These are phyloP conservation scores for Thelonectria discophora DNA, from an alignment of 2,329 filamentous ascomycete genomes.

Conservation along the genomic window DNA sequence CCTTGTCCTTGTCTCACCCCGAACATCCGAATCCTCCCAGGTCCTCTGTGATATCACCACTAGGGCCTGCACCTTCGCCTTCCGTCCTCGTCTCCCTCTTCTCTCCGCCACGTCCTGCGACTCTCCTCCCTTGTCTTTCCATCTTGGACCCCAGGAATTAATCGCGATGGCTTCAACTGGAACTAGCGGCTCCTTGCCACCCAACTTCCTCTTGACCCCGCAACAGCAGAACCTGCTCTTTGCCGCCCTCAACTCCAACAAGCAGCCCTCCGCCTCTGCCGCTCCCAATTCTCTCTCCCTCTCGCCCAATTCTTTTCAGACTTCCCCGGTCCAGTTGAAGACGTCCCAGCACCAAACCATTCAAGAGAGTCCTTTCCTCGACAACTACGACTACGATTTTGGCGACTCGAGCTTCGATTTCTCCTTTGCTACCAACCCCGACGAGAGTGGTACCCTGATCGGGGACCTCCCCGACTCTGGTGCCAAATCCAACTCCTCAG, in stretches of 20 bases:
- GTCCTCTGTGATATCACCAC: conserved; percentile 38
- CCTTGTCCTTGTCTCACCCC: conserved; percentile 41
- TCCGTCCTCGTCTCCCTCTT: conserved; percentile 1
- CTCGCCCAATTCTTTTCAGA: conserved; percentile 60
- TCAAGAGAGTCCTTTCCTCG: conserved; percentile 83
- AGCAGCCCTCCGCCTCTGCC: conserved; percentile 48
- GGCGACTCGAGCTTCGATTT: conserved; percentile 84
- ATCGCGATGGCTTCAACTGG: conserved; percentile 61
- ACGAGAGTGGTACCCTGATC: conserved; percentile 73
- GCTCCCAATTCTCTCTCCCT: conserved; percentile 53
- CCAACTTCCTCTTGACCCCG: conserved; percentile 74
- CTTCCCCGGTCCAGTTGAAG: conserved; percentile 56
- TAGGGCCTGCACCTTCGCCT: neutral
- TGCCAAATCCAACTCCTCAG: conserved; percentile 66
- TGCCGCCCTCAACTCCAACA: conserved; percentile 79
- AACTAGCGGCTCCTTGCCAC: conserved; percentile 53
- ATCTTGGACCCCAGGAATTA: conserved; percentile 12
- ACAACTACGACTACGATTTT: conserved; percentile 78
- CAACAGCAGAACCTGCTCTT: conserved; percentile 81
- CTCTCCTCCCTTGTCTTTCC: conserved; percentile 15
- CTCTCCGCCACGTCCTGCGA: conserved; percentile 23
- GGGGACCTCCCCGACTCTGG: conserved; percentile 71
- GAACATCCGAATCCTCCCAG: conserved; percentile 39
- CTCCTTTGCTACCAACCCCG: conserved; percentile 49
- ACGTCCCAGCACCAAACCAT: conserved; percentile 55